These are phyloP conservation scores for Cucurbita maxima DNA, from an alignment of 306 rosid species.

Conservation along the genomic window DNA sequence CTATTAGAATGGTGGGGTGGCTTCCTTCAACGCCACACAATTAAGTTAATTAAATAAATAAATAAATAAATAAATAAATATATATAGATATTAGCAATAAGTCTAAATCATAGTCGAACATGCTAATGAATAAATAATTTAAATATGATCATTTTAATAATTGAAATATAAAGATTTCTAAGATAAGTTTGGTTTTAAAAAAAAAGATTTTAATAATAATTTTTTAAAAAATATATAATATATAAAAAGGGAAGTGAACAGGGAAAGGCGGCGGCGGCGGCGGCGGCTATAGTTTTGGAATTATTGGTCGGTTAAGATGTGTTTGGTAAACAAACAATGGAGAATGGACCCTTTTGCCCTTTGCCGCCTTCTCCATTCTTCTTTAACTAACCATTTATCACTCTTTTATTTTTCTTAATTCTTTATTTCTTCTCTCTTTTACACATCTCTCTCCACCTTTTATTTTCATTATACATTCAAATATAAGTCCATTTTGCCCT, in stretches of 20 bases:
- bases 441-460: neutral
- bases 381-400: neutral
- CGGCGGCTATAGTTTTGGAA: neutral
- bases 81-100: neutral
- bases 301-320: neutral
- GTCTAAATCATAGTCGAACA: neutral
- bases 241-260: neutral
- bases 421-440: neutral
- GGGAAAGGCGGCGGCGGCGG: neutral
- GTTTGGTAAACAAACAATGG: conserved; percentile 3
- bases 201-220: too few species aligned
- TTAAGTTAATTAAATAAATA: neutral
- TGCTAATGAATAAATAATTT: too few species aligned
- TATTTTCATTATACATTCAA: too few species aligned
- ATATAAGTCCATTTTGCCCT: too few species aligned
- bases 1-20: neutral
- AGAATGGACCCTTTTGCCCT: neutral
- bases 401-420: neutral
- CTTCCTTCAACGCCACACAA: neutral
- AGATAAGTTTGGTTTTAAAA: too few species aligned
- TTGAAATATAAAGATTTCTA: too few species aligned
- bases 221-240: neutral
- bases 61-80: too few species aligned
- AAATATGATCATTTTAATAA: too few species aligned
- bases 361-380: neutral